Evolutionary conservation across 106 monocot species (phyloP), one percentile per base, ranked within the genome.

Genomic region (Allium cepa): DNA sequence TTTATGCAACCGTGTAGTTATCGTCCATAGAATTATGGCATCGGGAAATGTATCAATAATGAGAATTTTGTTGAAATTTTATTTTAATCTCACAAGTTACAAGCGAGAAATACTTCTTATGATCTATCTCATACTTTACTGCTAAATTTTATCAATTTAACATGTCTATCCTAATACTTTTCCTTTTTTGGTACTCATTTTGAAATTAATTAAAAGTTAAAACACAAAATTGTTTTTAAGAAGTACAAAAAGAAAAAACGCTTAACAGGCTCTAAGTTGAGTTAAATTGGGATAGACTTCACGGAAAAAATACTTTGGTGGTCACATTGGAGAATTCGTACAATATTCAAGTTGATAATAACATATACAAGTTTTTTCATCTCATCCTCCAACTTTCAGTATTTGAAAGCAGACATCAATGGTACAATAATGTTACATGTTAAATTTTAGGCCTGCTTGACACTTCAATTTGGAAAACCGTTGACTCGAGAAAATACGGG

Each of bases 401-500:
- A 46, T 50, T 46, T 73, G 13, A 47, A 47, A 48, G 55, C 47
- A 57, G 8, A 60, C 26, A 36, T 4, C 36, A 36, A 36, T 36
- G 36, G 6, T 55, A 28, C 52, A 0, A 22, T 51, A 45, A 15
- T 59, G n/a, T 48, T 49, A 12, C 26, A 11, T 57, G 22, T 16
- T 15, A 60, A 14, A 53, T 65, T 47, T 60, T 45, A 78, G 83
- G 72, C 75, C 67, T 16, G 16, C 70, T 62, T 53, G 56, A 80
- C 76, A 63, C 74, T 62, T 85, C 79, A 36, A 59, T 17, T 66
- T 75, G 85, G 79, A 85, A 71, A 74, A 75, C 47, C 28, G 58
- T 85, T 16, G 66, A 89, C 68, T 84, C 85, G 7, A 71, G 77
- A 61, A 61, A 14, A 68, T 69, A 70, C 68, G 84, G 88, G 16